Conservation (phyloP, 2,329 filamentous ascomycete genomes). For the Monosporascus sp. region DNA sequence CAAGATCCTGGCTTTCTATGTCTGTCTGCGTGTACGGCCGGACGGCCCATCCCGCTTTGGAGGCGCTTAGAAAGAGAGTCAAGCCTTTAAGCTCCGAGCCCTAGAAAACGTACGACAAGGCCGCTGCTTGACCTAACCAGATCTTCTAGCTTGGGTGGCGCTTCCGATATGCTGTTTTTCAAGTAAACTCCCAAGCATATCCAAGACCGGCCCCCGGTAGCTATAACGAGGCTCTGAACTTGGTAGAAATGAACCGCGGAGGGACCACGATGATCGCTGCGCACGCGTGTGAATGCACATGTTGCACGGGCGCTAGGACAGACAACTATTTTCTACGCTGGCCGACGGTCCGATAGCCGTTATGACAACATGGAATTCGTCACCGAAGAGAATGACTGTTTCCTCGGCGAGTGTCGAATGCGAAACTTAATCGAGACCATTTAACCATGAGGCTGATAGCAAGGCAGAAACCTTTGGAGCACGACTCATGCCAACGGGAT, state of each 20-base stretch:
- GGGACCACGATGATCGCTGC: conserved; percentile 48
- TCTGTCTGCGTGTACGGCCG: conserved; percentile 45
- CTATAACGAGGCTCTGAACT: conserved; percentile 39
- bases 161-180: conserved; percentile 48
- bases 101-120: conserved; percentile 49
- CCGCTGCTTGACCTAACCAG: conserved; percentile 47
- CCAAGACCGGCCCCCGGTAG: conserved; percentile 44
- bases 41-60: conserved; percentile 40
- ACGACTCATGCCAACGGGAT: background rate
- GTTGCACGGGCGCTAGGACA: conserved; percentile 44
- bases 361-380: conserved; percentile 38
- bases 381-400: conserved; percentile 33
- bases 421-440: conserved; percentile 7
- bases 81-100: conserved; percentile 41
- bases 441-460: conserved; percentile 3
- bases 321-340: conserved; percentile 43
- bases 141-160: conserved; percentile 35
- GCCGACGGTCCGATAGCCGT: conserved; percentile 48
- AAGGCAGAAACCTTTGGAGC: background rate
- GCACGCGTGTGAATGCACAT: conserved; percentile 47
- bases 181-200: conserved; percentile 42
- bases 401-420: conserved; percentile 15
- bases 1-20: conserved; percentile 44
- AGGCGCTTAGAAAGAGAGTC: conserved; percentile 28
- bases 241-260: conserved; percentile 39